These are phyloP conservation scores for Ophiosphaerella narmari DNA, from an alignment of 2,329 filamentous ascomycete species.

Conservation along the genomic window DNA sequence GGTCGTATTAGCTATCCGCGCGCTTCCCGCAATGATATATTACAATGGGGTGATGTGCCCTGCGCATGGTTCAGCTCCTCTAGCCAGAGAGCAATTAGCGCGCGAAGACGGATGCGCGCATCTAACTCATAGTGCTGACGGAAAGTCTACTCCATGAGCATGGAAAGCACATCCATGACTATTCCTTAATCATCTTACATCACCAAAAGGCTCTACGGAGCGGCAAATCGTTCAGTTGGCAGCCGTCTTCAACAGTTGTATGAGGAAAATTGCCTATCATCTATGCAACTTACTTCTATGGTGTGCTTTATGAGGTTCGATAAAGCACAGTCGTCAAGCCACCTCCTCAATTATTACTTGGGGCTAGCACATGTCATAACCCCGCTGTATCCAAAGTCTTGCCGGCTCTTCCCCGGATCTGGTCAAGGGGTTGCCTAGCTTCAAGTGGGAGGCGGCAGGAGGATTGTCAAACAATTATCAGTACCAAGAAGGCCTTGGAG, in stretches of 20 bases:
- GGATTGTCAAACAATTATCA: no score
- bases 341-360: background rate
- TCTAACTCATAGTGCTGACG: constrained; percentile 1
- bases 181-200: background rate
- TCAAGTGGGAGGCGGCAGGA: no score
- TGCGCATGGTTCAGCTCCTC: background rate
- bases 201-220: background rate
- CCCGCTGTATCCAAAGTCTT: background rate
- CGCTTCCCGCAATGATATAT: background rate
- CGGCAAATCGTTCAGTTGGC: background rate
- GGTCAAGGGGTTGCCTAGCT: no score
- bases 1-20: background rate
- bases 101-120: background rate
- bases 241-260: no score
- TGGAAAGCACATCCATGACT: background rate
- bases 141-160: background rate
- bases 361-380: background rate
- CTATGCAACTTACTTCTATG: no score
- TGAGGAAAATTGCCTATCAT: no score
- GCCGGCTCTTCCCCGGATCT: background rate
- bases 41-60: background rate
- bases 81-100: background rate
- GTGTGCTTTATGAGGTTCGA: background rate
- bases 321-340: background rate
- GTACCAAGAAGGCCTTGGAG: no score